These are phyloP conservation scores for Carex scoparia DNA, from an alignment of 176 grass and related monocot genomes.

Conservation along the genomic window DNA sequence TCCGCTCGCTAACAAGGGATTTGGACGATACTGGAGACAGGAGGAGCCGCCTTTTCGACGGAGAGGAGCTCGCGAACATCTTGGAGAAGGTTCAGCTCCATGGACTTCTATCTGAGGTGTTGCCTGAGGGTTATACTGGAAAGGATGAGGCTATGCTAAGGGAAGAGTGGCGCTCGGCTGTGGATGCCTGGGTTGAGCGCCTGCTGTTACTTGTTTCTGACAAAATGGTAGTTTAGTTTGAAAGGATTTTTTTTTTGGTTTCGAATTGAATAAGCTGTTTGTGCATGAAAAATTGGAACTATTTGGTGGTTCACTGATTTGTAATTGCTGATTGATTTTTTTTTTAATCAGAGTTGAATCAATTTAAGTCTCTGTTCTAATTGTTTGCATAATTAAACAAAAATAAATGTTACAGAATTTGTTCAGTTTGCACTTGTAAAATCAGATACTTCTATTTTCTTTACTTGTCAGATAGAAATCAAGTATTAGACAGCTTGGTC, in stretches of 20 bases:
- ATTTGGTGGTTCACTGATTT: not conserved
- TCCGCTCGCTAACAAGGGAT: constrained; percentile 29
- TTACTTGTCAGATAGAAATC: too few species aligned
- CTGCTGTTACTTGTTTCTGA: constrained; percentile 28
- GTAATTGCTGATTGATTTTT: not conserved
- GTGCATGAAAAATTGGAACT: not conserved
- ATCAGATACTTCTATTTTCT: too few species aligned
- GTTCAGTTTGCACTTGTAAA: not conserved
- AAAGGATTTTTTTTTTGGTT: not conserved
- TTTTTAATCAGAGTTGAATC: not conserved
- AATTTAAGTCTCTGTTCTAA: not conserved
- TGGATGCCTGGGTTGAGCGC: constrained; percentile 42
- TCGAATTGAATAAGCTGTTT: not conserved
- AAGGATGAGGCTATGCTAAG: constrained; percentile 15
- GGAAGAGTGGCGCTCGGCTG: constrained; percentile 28
- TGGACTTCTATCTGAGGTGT: constrained; percentile 31
- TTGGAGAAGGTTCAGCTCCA: constrained; percentile 32
- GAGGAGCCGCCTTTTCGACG: not conserved
- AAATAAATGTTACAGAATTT: not conserved
- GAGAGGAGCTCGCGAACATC: constrained; percentile 7
- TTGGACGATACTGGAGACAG: not conserved
- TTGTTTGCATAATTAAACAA: too few species aligned
- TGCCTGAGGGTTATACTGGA: constrained; percentile 2
- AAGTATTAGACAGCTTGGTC: not conserved
- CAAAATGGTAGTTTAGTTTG: constrained; percentile 28